Evolutionary conservation across 2,329 filamentous ascomycete genomes (phyloP), one percentile per base, ranked within the genome.

Genomic region (Diaporthe destruens): DNA sequence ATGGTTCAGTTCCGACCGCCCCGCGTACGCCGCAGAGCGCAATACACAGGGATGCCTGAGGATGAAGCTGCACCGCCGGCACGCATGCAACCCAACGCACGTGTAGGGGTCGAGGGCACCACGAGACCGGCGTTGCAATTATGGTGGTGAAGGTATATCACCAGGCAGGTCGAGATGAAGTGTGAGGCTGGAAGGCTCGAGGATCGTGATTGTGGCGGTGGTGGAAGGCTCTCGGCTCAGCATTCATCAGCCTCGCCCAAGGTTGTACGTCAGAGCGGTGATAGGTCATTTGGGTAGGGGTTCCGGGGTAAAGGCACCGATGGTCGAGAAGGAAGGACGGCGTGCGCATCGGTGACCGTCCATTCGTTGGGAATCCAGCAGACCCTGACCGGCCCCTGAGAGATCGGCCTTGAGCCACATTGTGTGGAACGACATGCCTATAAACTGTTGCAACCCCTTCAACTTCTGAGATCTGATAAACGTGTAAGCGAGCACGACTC

Each of bases 401-500:
- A n/a, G 49, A 54, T 63, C 49, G 57, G n/a, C 57, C 57, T 32
- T 51, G 36, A 47, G 53, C 53, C 72, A 57, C 59, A 42, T 42
- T 42, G 44, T 47, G 39, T 57, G 53, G 39, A 34, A 51, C 34
- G 63, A 47, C 65, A 14, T 59, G 42, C 34, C 20, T 34, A 61
- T 47, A 42, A 29, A 53, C 55, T 39, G 44, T 55, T 71, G 59
- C 54, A 51, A 66, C 56, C n/a, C 36, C 44, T 61, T 56, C 54
- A 42, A 49, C 36, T 61, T 70, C 32, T 70, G 68, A 70, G 55
- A 61, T 53, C 44, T 67, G 68, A 67, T 55, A 71, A 47, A 36
- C 44, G 23, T 39, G 8, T 71, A 66, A 53, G 54, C 54, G 25
- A 68, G 65, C 32, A n/a, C n/a, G n/a, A n/a, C n/a, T n/a, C n/a